These are phyloP conservation scores for Globisporangium iwayamae DNA, from an alignment of 352 stramenopile species.

Conservation along the genomic window DNA sequence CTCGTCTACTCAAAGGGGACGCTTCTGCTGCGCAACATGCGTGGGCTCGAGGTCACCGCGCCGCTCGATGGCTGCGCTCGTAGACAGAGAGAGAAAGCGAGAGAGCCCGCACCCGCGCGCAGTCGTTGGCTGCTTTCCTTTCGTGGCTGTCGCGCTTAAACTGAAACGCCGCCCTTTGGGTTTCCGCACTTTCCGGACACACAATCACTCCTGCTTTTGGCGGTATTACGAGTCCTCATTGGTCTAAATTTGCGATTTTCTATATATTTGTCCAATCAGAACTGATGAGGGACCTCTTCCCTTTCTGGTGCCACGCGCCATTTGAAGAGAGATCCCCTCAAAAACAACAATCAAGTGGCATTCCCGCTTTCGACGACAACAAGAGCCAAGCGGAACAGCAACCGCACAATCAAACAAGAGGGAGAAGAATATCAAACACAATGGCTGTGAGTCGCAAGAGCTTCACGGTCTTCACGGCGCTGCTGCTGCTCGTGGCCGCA, in stretches of 20 bases:
- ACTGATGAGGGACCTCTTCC: neutral
- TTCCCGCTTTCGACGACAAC: slow-evolving; percentile 5
- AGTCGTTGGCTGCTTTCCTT: neutral
- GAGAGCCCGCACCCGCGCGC: neutral
- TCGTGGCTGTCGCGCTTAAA: neutral
- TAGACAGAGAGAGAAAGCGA: neutral
- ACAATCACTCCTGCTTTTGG: slow-evolving; percentile 2
- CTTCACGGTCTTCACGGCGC: slow-evolving; percentile 13
- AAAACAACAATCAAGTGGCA: neutral
- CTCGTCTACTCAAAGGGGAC: neutral
- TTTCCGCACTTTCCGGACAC: neutral
- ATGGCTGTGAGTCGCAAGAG: slow-evolving; percentile 12
- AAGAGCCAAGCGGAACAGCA: slow-evolving; percentile 5
- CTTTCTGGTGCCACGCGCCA: neutral
- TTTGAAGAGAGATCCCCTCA: neutral
- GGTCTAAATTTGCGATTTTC: neutral
- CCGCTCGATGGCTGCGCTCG: neutral
- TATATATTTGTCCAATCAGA: neutral
- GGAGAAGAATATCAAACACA: slow-evolving; percentile 2
- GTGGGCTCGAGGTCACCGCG: neutral
- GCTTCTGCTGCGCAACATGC: neutral
- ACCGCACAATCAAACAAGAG: neutral
- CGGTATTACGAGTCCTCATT: neutral
- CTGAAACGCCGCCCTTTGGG: slow-evolving; percentile 4
- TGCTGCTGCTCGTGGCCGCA: slow-evolving; percentile 12